Conservation (phyloP, 352 stramenopile species). For the Globisporangium uncinulatum region DNA sequence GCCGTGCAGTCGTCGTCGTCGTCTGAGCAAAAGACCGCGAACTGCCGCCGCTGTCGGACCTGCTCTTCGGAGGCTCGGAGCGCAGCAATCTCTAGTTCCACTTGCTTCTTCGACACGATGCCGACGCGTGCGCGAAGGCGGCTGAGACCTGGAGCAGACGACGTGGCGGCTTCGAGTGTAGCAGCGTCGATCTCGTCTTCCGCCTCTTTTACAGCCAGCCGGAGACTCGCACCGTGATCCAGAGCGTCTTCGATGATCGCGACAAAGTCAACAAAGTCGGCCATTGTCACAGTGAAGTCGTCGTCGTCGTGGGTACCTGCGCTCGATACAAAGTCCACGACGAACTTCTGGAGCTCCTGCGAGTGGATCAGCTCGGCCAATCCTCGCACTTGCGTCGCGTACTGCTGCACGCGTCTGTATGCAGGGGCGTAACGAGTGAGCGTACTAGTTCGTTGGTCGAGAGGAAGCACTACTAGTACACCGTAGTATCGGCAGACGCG, state of each 20-base stretch:
- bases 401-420: conserved; percentile 27
- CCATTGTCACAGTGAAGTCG: conserved; percentile 20
- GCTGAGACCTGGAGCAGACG: conserved; percentile 19
- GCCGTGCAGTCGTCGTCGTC: conserved; percentile 1
- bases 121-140: conserved; percentile 31
- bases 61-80: conserved; percentile 35
- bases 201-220: conserved; percentile 41
- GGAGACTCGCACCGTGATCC: conserved; percentile 36
- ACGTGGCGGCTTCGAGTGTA: conserved; percentile 18
- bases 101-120: conserved; percentile 52
- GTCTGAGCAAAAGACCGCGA: conserved; percentile 12
- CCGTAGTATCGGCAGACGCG: background rate
- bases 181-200: conserved; percentile 48
- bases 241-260: conserved; percentile 51
- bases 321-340: conserved; percentile 47
- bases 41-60: conserved; percentile 19
- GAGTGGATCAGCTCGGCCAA: conserved; percentile 37
- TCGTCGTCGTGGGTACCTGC: conserved; percentile 15
- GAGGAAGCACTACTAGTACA: background rate
- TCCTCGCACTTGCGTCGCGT: conserved; percentile 32
- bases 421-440: background rate
- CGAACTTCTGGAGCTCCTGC: conserved; percentile 46
- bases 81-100: conserved; percentile 38
- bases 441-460: background rate
- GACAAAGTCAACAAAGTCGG: conserved; percentile 51